Percentiles rank a stretch among this genome's conserved stretches.
phyloP scores from a whole-genome alignment of 2,329 filamentous ascomycete genomes.

The Sclerotiophoma versabilis region DNA sequence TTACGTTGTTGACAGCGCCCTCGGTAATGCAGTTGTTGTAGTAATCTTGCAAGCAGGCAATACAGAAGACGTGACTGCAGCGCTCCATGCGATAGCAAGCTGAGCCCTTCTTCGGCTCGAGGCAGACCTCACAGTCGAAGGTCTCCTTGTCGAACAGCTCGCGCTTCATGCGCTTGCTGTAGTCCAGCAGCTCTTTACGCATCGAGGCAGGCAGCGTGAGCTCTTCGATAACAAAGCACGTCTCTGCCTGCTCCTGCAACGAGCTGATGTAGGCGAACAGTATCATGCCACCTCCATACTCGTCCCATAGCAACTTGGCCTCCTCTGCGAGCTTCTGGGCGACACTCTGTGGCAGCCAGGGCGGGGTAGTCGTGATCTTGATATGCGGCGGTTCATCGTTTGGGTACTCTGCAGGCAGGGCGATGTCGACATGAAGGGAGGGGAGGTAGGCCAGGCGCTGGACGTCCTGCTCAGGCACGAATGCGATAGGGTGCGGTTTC shows the following conservation, averaged over 20 bases:
- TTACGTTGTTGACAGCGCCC: conserved; percentile 79
- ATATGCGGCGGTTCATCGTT: conserved; percentile 59
- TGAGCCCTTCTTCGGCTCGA: conserved; percentile 89
- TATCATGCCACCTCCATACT: conserved; percentile 63
- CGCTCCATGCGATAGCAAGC: conserved; percentile 81
- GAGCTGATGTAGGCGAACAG: conserved; percentile 67
- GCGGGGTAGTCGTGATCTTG: conserved; percentile 56
- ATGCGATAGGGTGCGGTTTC: conserved; percentile 53
- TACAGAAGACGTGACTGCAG: conserved; percentile 92
- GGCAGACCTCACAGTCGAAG: conserved; percentile 85
- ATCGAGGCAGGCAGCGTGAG: conserved; percentile 58
- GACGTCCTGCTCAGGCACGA: conserved; percentile 46
- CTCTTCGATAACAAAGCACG: conserved; percentile 59
- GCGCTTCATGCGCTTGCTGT: conserved; percentile 76
- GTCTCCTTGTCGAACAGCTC: conserved; percentile 82
- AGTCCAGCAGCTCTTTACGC: conserved; percentile 77
- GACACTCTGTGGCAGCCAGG: conserved; percentile 61
- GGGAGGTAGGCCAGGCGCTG: conserved; percentile 63
- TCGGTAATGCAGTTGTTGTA: conserved; percentile 88
- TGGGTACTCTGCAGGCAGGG: conserved; percentile 65
- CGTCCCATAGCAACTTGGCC: conserved; percentile 63
- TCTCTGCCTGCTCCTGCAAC: conserved; percentile 65
- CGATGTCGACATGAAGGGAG: conserved; percentile 60
- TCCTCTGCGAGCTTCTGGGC: conserved; percentile 56
- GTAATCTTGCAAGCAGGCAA: conserved; percentile 85